Percentiles rank a stretch among this genome's conserved stretches.
phyloP scores from a whole-genome alignment of 257 asterid genomes.

The Nicotiana obtusifolia region DNA sequence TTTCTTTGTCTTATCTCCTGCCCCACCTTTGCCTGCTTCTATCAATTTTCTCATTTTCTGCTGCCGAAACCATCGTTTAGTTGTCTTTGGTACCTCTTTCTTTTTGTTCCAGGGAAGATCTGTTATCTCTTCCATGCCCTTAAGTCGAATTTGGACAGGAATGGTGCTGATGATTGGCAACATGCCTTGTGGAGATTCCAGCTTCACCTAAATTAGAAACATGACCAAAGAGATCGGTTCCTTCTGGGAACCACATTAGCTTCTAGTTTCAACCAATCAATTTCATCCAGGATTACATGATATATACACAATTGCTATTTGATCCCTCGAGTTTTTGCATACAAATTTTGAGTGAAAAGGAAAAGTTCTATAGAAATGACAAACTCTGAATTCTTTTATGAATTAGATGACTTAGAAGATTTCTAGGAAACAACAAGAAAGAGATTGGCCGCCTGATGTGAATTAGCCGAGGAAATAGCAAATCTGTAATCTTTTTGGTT shows the following conservation, averaged over 20 bases:
- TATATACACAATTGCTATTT: neutral
- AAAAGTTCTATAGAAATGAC: neutral
- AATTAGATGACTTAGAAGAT: neutral
- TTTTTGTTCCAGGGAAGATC: neutral
- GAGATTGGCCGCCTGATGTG: constrained; percentile 1
- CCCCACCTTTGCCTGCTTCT: neutral
- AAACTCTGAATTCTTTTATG: neutral
- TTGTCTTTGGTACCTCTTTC: neutral
- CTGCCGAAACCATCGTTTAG: neutral
- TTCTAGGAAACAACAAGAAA: neutral
- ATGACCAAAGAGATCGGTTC: neutral
- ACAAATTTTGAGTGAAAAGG: neutral
- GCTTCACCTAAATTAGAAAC: neutral
- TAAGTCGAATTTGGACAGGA: neutral
- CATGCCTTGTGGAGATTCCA: neutral
- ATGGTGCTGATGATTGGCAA: neutral
- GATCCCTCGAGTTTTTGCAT: neutral
- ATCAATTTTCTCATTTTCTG: neutral
- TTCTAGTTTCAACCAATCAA: neutral
- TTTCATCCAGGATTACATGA: neutral
- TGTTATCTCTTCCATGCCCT: neutral
- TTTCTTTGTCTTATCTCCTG: neutral
- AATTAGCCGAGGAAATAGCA: neutral
- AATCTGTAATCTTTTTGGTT: neutral
- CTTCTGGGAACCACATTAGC: neutral